Evolutionary conservation across 2,329 filamentous ascomycete species (phyloP), one percentile per base, ranked within the genome.

Genomic region (Exophiala sideris): DNA sequence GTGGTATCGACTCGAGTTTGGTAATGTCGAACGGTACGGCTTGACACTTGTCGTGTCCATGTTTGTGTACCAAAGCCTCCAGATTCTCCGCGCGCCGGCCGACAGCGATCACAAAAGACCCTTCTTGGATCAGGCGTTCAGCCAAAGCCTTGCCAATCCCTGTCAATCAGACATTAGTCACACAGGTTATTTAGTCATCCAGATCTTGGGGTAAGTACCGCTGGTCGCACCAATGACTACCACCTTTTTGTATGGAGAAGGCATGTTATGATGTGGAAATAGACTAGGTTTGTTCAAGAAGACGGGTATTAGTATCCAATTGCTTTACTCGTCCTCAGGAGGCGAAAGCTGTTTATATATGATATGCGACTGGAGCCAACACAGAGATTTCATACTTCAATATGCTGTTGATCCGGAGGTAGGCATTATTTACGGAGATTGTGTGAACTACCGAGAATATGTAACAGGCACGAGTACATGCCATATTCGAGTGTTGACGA

Each of bases 1-100:
- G 63, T 3, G 75, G 71, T 18, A 80, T 78, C 39, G 73, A 63
- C 8, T 76, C 69, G 3, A 80, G 67, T 39, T 79, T 65, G 33
- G 73, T 77, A 51, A 82, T 75, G 61, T 83, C 79, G 58, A 81
- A 77, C 3, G 70, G 69, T 16, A 74, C 66, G 5, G 70, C 69
- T 33, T 72, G 67, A 38, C 74, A 71, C 58, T 76, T 78, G 52
- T 76, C 74, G 40, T 68, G 66, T 40, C 76, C 75, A 60, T 80
- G 66, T 54, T 74, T 66, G 11, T 70, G 51, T 12, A 77, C 72
- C 56, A 81, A 77, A 2, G 68, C 70, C 34, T 79, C 73, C 9
- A 81, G 70, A 16, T 76, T 76, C 52, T 79, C 76, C 62, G 79
- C 72, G 51, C 80, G 67, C 7, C 79, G 69, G 3, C 79, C 80